A percentile compares a stretch with the other conserved stretches of the same genome.
Evolutionary conservation across 129 eudicot genomes (phyloP).

Genomic region (Artemisia tridentata): DNA sequence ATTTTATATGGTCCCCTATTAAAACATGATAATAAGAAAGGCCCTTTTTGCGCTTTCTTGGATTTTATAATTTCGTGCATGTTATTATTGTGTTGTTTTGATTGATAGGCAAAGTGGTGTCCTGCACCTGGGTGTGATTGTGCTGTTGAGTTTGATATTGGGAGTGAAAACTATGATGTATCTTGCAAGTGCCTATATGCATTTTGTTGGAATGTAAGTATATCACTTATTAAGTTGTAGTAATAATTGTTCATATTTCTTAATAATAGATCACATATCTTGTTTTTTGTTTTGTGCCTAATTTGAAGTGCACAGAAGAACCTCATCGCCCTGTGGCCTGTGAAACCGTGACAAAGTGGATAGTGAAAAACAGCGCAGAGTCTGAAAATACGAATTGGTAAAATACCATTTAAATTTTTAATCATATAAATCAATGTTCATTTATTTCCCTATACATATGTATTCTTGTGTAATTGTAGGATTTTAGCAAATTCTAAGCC

Average conservation of each 20-base stretch:
- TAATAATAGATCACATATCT: too few species aligned
- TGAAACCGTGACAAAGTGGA: conserved; percentile 45
- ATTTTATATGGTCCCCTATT: too few species aligned
- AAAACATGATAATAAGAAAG: neutral
- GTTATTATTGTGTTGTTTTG: neutral
- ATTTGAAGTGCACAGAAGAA: conserved; percentile 40
- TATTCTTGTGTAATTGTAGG: neutral
- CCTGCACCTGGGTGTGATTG: conserved; percentile 50
- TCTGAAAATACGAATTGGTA: conserved; percentile 47
- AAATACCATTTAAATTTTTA: neutral
- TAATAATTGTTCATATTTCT: too few species aligned
- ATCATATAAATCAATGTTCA: neutral
- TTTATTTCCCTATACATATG: neutral
- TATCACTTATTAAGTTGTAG: too few species aligned
- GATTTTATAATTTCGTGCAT: neutral
- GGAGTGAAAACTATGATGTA: conserved; percentile 15
- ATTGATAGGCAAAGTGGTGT: conserved; percentile 48
- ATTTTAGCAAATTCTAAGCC: conserved; percentile 40
- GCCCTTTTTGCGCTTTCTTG: neutral
- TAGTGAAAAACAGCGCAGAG: conserved; percentile 38
- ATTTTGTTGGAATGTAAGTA: too few species aligned
- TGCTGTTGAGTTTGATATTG: conserved; percentile 41
- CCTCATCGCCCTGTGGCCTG: conserved; percentile 63
- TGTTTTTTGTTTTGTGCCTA: too few species aligned
- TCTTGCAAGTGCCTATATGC: too few species aligned